These are phyloP conservation scores for Tolypocladium endophyticum DNA, from an alignment of 2,329 filamentous ascomycete genomes.

Conservation along the genomic window DNA sequence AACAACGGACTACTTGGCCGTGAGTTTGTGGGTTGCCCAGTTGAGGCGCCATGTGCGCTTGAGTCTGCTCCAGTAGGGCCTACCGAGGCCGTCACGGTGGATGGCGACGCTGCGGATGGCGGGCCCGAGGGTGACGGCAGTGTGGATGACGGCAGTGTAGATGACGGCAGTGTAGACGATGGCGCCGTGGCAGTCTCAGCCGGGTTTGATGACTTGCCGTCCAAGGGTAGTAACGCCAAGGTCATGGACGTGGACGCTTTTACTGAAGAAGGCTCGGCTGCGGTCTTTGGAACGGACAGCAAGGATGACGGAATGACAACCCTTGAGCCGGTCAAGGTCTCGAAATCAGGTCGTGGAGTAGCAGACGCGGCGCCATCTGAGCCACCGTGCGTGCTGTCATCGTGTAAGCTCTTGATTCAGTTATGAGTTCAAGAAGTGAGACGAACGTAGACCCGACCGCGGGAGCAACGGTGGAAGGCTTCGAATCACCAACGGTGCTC, in stretches of 20 bases:
- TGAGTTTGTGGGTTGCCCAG: neutral
- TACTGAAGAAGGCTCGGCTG: neutral
- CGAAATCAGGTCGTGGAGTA: constrained; percentile 2
- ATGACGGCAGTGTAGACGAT: neutral
- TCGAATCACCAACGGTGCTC: neutral
- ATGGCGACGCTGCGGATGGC: neutral
- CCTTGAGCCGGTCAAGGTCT: constrained; percentile 2
- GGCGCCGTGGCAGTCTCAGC: neutral
- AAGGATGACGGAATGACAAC: constrained; percentile 5
- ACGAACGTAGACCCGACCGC: neutral
- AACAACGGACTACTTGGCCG: neutral
- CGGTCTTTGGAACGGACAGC: neutral
- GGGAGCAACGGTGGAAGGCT: neutral
- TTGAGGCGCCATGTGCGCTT: neutral
- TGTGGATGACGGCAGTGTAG: neutral
- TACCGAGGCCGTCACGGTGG: neutral
- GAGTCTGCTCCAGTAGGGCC: neutral
- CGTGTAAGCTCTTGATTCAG: neutral
- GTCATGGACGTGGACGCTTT: neutral
- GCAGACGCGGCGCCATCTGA: neutral
- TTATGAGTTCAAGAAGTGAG: neutral
- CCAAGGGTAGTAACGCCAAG: constrained; percentile 1
- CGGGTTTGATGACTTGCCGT: neutral
- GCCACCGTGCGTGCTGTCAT: neutral
- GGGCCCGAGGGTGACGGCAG: no score